Conservation (phyloP, 106 monocot genomes). For the Cymbidium sinense region DNA sequence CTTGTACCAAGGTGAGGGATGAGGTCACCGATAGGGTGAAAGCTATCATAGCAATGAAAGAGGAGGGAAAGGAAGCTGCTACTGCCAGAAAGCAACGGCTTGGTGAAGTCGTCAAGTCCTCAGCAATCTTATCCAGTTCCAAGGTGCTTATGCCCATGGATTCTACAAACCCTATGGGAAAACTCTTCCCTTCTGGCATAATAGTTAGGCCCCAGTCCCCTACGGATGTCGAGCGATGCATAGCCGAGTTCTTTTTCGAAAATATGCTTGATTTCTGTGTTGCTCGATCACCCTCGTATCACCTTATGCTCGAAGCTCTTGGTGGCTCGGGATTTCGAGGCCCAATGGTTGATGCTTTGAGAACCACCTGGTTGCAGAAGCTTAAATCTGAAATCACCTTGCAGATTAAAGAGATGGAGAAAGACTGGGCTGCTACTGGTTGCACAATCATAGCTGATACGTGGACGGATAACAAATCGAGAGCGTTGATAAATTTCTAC, state of each 20-base stretch:
- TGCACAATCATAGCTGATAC: conserved; percentile 90
- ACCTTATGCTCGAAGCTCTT: conserved; percentile 73
- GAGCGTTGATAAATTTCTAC: conserved; percentile 72
- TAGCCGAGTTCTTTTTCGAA: conserved; percentile 95
- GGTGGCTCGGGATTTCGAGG: conserved; percentile 74
- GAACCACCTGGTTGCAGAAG: conserved; percentile 67
- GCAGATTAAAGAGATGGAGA: conserved; percentile 74
- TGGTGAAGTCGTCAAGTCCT: conserved; percentile 28
- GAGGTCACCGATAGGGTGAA: conserved; percentile 81
- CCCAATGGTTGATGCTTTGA: conserved; percentile 56
- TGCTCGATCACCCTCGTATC: conserved; percentile 61
- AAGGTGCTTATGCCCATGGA: conserved; percentile 26
- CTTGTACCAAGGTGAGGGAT: conserved; percentile 75
- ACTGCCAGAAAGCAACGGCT: conserved; percentile 50
- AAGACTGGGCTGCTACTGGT: conserved; percentile 79
- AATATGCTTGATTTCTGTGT: conserved; percentile 79
- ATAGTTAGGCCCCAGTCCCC: conserved; percentile 22
- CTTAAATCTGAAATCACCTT: conserved; percentile 75
- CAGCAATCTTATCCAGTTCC: conserved; percentile 9
- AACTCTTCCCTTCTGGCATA: conserved; percentile 21
- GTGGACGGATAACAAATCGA: conserved; percentile 82
- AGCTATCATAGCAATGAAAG: conserved; percentile 67
- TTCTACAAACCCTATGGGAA: conserved; percentile 19
- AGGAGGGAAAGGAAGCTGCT: conserved; percentile 62
- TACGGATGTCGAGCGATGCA: conserved; percentile 62